Evolutionary conservation across 306 rosid species (phyloP).

Genomic region (Citrullus mucosospermus): DNA sequence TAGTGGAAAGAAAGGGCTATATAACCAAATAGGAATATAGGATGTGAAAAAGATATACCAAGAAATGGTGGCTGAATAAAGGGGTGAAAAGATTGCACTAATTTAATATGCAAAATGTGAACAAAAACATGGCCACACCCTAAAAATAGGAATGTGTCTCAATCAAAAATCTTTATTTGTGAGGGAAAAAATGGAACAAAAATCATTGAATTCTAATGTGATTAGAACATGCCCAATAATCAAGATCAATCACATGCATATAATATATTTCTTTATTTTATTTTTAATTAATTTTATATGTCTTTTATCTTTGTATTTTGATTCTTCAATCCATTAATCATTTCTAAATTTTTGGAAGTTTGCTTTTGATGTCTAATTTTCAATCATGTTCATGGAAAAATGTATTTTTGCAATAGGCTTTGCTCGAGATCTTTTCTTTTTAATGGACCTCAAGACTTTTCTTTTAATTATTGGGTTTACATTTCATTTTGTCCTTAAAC

Average conservation of each 20-base stretch:
- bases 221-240: conserved; percentile 32
- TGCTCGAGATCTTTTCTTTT: not conserved
- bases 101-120: conserved; percentile 18
- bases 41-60: not conserved
- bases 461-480: no score
- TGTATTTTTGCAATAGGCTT: not conserved
- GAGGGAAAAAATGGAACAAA: conserved; percentile 12
- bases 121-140: conserved; percentile 45
- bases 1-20: not conserved
- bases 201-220: conserved; percentile 15
- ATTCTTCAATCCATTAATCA: conserved; percentile 60
- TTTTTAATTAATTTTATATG: conserved; percentile 5
- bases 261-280: not conserved
- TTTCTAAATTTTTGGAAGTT: conserved; percentile 6
- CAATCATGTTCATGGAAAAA: not conserved
- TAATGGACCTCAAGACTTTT: not conserved
- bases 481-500: no score
- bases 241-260: conserved; percentile 51
- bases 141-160: not conserved
- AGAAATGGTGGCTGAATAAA: not conserved
- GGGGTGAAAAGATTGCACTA: not conserved
- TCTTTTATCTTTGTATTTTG: conserved; percentile 24
- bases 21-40: not conserved
- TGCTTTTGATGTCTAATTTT: not conserved
- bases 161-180: conserved; percentile 15